Base-by-base conservation (phyloP, 768 basidiomycete genomes). In the Boletus reticulatus region DNA sequence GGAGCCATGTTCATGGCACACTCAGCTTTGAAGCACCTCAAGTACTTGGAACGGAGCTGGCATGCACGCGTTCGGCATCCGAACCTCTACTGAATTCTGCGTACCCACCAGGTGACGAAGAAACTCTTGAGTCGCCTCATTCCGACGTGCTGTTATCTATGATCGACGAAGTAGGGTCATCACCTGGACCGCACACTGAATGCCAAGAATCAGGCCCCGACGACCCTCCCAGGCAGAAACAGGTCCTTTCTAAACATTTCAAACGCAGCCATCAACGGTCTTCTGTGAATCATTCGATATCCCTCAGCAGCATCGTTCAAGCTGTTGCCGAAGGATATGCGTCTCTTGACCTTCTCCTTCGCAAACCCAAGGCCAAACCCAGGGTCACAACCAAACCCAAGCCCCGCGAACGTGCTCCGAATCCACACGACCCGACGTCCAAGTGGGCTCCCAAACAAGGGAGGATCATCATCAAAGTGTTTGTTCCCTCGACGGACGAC, bases 401-500 rank as follows among this genome's bases (percentile, higher is more conserved):
- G 37, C 24, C 43, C 37, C 6, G 32, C 4, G 44, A 39, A 11
- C 48, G 13, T 29, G 3, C 19, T 16, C 17, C 24, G 16, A 53
- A 54, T 17, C 17, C 24, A 19, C 41, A 47, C 29, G 51, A 58
- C 16, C 24, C 47, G 29, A 53, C 22, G 13, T 45, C 50, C 6
- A 63, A 59, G 47, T 76, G 75, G 75, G 65, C 65, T 20, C 66
- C 75, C 31, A 61, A 62, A 31, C 58, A 70, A 27, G 74, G 71
- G 5, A 63, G 60, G 58, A 76, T 76, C 48, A 38, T 74, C 52
- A 61, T 76, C 65, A 76, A 76, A 59, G 72, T 76, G 13, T 70
- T 72, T 43, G 73, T 76, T 10, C 74, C 74, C 36, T 64, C 67
- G 37, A 75, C 69, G 36, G 71, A 76, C 55, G 76, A 76, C 55